A percentile compares a stretch with the other conserved stretches of the same genome.
Evolutionary conservation across 2,329 filamentous ascomycete genomes (phyloP).

Genomic region (Blastomyces parvus): DNA sequence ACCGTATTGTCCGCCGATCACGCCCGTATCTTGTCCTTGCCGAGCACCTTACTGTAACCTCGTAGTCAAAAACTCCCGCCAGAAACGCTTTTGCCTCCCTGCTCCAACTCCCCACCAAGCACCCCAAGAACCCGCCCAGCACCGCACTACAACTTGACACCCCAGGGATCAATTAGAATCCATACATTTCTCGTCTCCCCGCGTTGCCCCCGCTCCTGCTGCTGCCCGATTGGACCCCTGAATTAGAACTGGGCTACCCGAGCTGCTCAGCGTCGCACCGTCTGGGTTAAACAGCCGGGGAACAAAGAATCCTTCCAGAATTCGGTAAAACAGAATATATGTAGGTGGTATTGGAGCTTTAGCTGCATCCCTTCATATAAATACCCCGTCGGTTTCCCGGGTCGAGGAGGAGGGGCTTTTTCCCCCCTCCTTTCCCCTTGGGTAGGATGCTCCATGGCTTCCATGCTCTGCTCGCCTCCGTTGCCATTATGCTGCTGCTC

Average conservation of each 20-base stretch:
- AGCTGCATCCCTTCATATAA: background rate
- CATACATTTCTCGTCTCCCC: background rate
- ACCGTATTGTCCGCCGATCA: no score
- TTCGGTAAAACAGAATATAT: no score
- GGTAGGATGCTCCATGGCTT: constrained; percentile 6
- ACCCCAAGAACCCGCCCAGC: background rate
- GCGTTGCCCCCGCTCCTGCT: background rate
- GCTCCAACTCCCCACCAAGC: background rate
- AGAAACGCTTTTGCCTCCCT: background rate
- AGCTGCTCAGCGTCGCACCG: background rate
- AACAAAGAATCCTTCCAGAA: background rate
- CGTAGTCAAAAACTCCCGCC: background rate
- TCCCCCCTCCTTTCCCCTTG: background rate
- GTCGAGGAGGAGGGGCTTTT: constrained; percentile 4
- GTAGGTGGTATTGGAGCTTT: no score
- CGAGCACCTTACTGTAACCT: background rate
- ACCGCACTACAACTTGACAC: background rate
- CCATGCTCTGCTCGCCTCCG: constrained; percentile 12
- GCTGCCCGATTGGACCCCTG: background rate
- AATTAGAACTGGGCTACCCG: background rate
- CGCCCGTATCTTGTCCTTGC: no score
- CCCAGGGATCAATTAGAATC: background rate
- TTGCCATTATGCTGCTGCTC: constrained; percentile 10
- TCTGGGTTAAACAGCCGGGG: background rate
- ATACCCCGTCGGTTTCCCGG: background rate